These are phyloP conservation scores for Aspergillus quadricinctus DNA, from an alignment of 2,329 filamentous ascomycete genomes.

Conservation along the genomic window DNA sequence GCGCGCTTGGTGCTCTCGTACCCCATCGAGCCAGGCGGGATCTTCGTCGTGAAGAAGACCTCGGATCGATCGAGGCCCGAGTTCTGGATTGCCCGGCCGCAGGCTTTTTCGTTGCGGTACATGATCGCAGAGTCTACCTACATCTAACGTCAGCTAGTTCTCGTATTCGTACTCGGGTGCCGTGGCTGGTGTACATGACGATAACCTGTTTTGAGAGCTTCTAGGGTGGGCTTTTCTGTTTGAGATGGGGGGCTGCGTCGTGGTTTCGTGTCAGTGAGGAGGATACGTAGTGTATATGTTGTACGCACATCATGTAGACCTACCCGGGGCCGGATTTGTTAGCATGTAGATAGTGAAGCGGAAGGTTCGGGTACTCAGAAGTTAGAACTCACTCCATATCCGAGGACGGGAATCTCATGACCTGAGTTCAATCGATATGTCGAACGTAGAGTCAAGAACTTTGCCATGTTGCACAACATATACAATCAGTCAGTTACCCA, in stretches of 20 bases:
- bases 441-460: conserved; percentile 20
- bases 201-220: conserved; percentile 27
- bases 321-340: conserved; percentile 5
- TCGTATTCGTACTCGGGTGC: too few species aligned
- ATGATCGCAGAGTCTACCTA: conserved; percentile 58
- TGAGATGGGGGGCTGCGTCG: conserved; percentile 19
- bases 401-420: conserved; percentile 57
- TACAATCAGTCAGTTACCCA: neutral
- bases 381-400: conserved; percentile 53
- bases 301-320: conserved; percentile 30
- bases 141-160: neutral
- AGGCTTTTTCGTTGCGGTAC: conserved; percentile 68
- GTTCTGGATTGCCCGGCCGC: conserved; percentile 62
- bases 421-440: conserved; percentile 55
- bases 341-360: neutral
- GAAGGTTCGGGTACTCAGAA: too few species aligned
- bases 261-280: neutral
- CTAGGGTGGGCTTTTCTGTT: conserved; percentile 22
- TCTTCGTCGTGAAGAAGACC: conserved; percentile 76
- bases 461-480: conserved; percentile 12
- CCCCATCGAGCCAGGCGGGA: conserved; percentile 59
- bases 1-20: conserved; percentile 66
- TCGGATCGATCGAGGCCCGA: conserved; percentile 59
- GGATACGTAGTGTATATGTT: neutral
- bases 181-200: conserved; percentile 23